A percentile compares a stretch with the other conserved stretches of the same genome.
phyloP scores from a whole-genome alignment of 108 stramenopile species.

The Discostella pseudostelligera region DNA sequence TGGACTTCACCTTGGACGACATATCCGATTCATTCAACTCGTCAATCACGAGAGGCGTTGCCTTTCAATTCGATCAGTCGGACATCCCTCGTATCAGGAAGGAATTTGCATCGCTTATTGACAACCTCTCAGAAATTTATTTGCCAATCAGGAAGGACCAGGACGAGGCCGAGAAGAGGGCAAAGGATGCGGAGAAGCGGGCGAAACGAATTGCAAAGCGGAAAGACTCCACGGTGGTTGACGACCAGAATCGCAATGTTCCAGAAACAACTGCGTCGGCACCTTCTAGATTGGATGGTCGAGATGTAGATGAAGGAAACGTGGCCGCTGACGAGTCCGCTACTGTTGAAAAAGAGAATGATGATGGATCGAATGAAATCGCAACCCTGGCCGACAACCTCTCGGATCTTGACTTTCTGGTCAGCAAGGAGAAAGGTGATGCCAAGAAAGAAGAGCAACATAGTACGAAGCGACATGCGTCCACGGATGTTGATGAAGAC shows the following conservation, averaged over 20 bases:
- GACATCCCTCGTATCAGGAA: slow-evolving; percentile 70
- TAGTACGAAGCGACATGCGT: too few species aligned
- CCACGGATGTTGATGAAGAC: too few species aligned
- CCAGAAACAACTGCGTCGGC: background rate
- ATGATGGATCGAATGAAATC: background rate
- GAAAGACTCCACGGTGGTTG: background rate
- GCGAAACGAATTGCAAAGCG: slow-evolving; percentile 5
- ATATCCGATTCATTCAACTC: slow-evolving; percentile 20
- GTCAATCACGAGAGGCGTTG: slow-evolving; percentile 46
- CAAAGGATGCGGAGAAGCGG: slow-evolving; percentile 19
- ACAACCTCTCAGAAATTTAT: slow-evolving; percentile 47
- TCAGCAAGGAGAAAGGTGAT: too few species aligned
- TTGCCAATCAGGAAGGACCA: slow-evolving; percentile 9
- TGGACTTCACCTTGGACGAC: slow-evolving; percentile 41
- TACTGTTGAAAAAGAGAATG: slow-evolving; percentile 4
- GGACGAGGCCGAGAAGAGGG: slow-evolving; percentile 17
- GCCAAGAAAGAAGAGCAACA: too few species aligned
- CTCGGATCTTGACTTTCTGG: too few species aligned
- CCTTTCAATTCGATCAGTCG: slow-evolving; percentile 60
- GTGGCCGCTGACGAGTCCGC: slow-evolving; percentile 3
- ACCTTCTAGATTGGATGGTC: background rate
- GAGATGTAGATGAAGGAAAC: background rate
- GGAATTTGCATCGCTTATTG: slow-evolving; percentile 60
- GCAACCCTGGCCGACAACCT: background rate
- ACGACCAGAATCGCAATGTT: background rate